Evolutionary conservation across 495 filamentous ascomycete species (phyloP), one percentile per base, ranked within the genome.

Genomic region (Hypoxylon fragiforme): DNA sequence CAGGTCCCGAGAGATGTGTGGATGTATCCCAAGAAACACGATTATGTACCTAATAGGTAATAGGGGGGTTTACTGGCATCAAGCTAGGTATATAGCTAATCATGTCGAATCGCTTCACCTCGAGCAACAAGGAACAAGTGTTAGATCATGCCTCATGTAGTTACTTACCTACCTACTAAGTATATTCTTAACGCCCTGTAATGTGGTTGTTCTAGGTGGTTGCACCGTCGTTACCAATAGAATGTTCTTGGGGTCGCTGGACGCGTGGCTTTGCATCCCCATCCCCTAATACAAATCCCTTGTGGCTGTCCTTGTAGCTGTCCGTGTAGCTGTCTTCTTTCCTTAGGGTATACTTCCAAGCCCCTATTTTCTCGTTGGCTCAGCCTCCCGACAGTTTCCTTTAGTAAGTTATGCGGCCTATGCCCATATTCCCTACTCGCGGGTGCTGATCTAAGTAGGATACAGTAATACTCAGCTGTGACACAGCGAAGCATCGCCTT

Each of bases 391-490:
- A 48, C 26, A 41, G 36, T 28, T 39, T 31, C 26, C 35, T 28
- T 15, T 30, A 28, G 11, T 34, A 21, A 48, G 47, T 51, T 52
- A 49, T 52, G 52, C 52, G 52, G 37, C 40, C 41, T 47, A 45
- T 28, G 21, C 20, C 36, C 50, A 18, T 57, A 47, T 52, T 16
- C 22, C 21, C 24, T 19, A 22, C 41, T 44, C 13, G 43, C 38
- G 22, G 30, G 39, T 49, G 52, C 28, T 43, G 48, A 57, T 57
- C 52, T 24, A 34, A 51, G 21, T 43, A 44, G 7, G 58, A 56
- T 57, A 57, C 52, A 62, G 58, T 62, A 62, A 62, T 57, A 62
- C 58, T 36, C 32, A 45, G 58, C 58, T 52, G 52, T 49, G 58
- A 56, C 43, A 47, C 43, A 43, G 38, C 39, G 52, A 35, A 49